Evolutionary conservation across 306 rosid species (phyloP), one percentile per base, ranked within the genome.

Genomic region (Gleditsia sinensis): DNA sequence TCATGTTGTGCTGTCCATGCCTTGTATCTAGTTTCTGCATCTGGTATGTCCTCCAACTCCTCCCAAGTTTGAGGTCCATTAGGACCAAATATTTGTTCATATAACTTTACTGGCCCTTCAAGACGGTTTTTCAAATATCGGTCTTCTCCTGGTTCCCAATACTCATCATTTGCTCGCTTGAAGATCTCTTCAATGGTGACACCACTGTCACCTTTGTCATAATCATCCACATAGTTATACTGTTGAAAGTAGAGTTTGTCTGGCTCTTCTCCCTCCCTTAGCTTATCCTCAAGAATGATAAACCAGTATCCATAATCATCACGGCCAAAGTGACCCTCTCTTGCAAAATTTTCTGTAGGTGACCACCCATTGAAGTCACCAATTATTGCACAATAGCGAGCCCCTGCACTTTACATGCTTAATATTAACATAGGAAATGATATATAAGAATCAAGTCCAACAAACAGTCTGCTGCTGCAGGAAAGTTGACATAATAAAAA

Each of bases 231-330:
- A 65, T 94, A 94, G 83, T 91, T 94, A 78, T 94, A 91, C 88
- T 84, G 91, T 80, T 94, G 98, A 84, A 94, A 94, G 75, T 88
- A 94, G 53, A 91, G 92, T 74, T 91, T 84, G n/a, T 94, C 98
- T 14, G 92, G 90, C 75, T 91, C 69, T 75, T 94, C 93, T 39
- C 93, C 96, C 56, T 84, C 96, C 82, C 94, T 86, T 75, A 94
- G 82, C 85, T 86, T 91, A 82, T 94, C 98, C 63, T 91, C 88
- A 19, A 94, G 92, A 83, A 94, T 84, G 80, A 94, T 81, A 80
- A 94, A 94, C 98, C 98, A 94, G 78, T 89, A 94, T 72, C 98
- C 97, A 80, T 75, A 91, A 84, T 94, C 98, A 80, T 94, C 98
- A 57, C 86, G 96, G 42, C 98, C 98, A 64, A 85, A 86, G 84